Base-by-base conservation (phyloP, 768 basidiomycete species). In the Pisolithus albus region DNA sequence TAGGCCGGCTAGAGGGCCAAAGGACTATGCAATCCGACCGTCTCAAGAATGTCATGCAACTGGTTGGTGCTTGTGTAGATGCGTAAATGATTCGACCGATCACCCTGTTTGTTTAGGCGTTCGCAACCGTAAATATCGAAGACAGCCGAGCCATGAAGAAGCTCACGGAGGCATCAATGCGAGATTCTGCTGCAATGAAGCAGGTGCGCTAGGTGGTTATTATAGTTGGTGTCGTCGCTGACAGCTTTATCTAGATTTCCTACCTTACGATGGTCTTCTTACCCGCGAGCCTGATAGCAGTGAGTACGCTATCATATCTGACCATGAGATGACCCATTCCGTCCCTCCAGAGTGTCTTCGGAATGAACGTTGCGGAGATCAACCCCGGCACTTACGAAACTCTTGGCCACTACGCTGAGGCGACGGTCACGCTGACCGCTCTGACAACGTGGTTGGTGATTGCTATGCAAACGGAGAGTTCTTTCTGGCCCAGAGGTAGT, bases 181-280 rank as follows among this genome's bases (percentile, higher is more conserved):
- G 65, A 46, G 75, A 74, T 55, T 77, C 76, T 61, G 55, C 69
- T 3, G 67, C 67, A 23, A 66, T 72, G 69, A 70, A 70, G 50
- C 64, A 65, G 50, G 61, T 64, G 34, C 2, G 8, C 28, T 24
- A 2, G 9, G 10, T 16, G 8, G 23, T 21, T 16, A 5, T 21
- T 16, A 5, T 38, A 18, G 2, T 42, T 32, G 32, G 23, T 18
- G 7, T 36, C 13, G 7, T 36, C 34, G 5, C 49, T 52, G 2
- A 57, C 26, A 9, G 16, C 15, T 5, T 18, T 32, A 10, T 42
- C 52, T 71, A 80, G 61, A 75, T 83, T 30, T 73, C 79, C 0
- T 81, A 80, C 52, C 63, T 84, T 7, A 81, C 81, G 0, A 80
- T 83, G 79, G 61, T 81, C 34, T 83, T 83, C 64, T 65, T 83